Evolutionary conservation across 345 rosid genomes (phyloP), one percentile per base, ranked within the genome.

Genomic region (Eucalyptus cloeziana): DNA sequence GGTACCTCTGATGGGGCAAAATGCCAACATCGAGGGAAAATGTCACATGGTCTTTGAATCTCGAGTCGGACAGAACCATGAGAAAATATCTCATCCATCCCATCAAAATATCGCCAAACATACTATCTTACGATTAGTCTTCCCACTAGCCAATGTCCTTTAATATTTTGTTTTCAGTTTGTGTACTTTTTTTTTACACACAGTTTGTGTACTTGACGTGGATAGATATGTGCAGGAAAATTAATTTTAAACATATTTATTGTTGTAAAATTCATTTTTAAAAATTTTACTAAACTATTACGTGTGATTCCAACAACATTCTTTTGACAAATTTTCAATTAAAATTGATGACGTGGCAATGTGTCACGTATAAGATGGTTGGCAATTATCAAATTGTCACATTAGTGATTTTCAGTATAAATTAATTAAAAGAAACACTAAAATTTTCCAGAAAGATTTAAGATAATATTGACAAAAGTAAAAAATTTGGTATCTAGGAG

Each of bases 381-480:
- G 15, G 2, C 1, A 13, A 62, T 62, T 5, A 62, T 1, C 4
- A 13, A 0, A 62, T 22, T 22, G 6, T 8, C 6, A 56, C 0
- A 2, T 56, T 2, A 56, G 8, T 0, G 1, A 56, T 56, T 56
- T 56, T 56, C 0, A 1, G 1, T 56, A 0, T 4, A 56, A 56
- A 24, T 24, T 24, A 0, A 24, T 56, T 16, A 0, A 56, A 56
- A 56, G 2, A 25, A 24, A 9, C 0, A 0, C 3, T 24, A 3
- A 0, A 56, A 4, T 56, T 1, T 56, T 2, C 0, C 0, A 0
- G 1, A 24, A 56, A 56, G 3, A 56, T 56, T 4, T 1, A 56
- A 0, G 62, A 56, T 25, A 4, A 10, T 9, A 56, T 56, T 24
- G 13, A 56, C 12, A 24, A 22, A 10, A 56, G 4, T 24, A 0